These are phyloP conservation scores for Fusarium sp. DNA, from an alignment of 2,329 filamentous ascomycete genomes.

Conservation along the genomic window DNA sequence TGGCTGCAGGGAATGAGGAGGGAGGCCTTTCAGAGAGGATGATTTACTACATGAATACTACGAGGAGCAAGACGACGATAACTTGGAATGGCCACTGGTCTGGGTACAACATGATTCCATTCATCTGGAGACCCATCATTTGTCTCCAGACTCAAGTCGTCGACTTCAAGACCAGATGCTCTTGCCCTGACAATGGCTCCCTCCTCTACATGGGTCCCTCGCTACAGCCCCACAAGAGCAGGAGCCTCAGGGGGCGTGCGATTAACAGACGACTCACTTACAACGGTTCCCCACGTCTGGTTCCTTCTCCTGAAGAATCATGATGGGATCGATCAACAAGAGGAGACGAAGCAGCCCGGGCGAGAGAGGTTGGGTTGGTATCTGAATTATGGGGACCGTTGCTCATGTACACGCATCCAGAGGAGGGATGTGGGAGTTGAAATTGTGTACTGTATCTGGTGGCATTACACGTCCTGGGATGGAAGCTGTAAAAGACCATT, in stretches of 20 bases:
- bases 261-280: background rate
- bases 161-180: background rate
- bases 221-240: background rate
- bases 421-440: constrained; percentile 7
- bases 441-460: background rate
- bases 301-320: background rate
- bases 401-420: constrained; percentile 5
- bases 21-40: background rate
- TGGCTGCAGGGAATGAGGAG: background rate
- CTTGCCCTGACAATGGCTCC: background rate
- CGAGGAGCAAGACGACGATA: background rate
- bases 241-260: background rate
- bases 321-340: background rate
- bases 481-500: background rate
- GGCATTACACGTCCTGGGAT: background rate
- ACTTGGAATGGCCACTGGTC: background rate
- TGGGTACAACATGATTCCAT: background rate
- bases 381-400: constrained; percentile 4
- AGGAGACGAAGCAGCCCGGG: background rate
- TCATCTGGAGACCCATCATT: background rate
- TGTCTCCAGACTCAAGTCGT: background rate
- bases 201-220: background rate
- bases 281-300: background rate
- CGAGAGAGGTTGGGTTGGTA: background rate
- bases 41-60: too few species aligned